Percentiles rank a stretch among this genome's conserved stretches.
Conservation (phyloP, 202 grass and related monocot species). For the Cymbopogon flexuosus region DNA sequence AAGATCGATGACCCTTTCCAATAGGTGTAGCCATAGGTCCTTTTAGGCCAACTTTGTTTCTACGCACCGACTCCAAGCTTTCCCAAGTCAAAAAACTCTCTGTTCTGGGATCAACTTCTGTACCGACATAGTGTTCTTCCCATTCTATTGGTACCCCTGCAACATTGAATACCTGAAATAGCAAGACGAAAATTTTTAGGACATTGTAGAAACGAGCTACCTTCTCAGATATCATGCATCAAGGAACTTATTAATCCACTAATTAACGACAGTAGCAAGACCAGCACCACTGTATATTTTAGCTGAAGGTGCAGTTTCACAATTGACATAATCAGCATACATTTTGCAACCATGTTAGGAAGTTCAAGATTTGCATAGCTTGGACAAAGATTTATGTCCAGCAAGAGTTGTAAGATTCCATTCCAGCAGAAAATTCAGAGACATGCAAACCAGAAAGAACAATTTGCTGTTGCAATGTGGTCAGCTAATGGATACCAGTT, state of each 20-base stretch:
- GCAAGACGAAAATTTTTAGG: neutral
- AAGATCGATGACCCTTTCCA: slow-evolving; percentile 92
- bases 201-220: neutral
- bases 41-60: slow-evolving; percentile 90
- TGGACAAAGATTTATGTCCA: neutral
- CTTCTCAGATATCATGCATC: neutral
- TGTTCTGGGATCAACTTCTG: slow-evolving; percentile 86
- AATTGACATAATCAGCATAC: neutral
- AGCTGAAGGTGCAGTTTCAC: neutral
- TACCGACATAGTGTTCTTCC: slow-evolving; percentile 91
- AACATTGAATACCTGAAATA: slow-evolving; percentile 74
- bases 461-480: neutral
- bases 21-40: slow-evolving; percentile 99
- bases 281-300: neutral
- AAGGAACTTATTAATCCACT: slow-evolving; percentile 6
- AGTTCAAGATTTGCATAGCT: neutral
- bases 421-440: neutral
- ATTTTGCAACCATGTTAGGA: neutral
- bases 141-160: slow-evolving; percentile 90
- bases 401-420: neutral
- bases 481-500: neutral
- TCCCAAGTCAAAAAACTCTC: slow-evolving; percentile 97
- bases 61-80: slow-evolving; percentile 81
- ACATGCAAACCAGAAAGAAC: neutral
- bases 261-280: slow-evolving; percentile 1